phyloP scores from a whole-genome alignment of 139 green algal genomes.

The Chlamydomonas sphaeroides region DNA sequence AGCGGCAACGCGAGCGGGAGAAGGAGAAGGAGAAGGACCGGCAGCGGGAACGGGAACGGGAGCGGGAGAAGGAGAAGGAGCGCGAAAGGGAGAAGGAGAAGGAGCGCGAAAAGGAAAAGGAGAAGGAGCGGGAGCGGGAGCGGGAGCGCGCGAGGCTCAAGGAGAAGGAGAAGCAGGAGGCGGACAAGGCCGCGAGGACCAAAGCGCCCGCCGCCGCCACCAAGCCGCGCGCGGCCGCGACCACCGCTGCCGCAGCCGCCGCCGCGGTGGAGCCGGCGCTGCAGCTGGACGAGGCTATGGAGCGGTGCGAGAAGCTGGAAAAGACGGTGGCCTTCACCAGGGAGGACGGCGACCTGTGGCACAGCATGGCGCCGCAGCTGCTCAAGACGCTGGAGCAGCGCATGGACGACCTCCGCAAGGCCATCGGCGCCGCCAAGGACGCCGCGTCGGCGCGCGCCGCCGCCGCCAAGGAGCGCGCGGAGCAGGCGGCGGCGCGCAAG shows the following conservation, averaged over 20 bases:
- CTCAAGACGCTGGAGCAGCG: neutral
- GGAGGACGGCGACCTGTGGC: neutral
- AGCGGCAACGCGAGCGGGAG: neutral
- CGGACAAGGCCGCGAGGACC: neutral
- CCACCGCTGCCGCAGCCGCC: no score
- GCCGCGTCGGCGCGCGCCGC: neutral
- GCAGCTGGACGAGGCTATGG: neutral
- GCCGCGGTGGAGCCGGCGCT: neutral
- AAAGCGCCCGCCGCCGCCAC: neutral
- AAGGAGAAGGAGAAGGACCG: neutral
- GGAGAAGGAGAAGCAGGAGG: no score
- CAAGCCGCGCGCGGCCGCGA: neutral
- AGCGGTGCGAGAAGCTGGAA: neutral
- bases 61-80: neutral
- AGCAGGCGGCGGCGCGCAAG: neutral
- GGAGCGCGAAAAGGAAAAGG: neutral
- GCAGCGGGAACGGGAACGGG: neutral
- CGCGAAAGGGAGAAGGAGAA: neutral
- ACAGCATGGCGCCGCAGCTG: neutral
- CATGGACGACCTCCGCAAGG: neutral
- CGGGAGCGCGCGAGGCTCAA: neutral
- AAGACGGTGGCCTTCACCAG: neutral
- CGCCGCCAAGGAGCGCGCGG: neutral
- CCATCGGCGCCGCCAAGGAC: neutral
- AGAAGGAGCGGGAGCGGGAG: neutral